A percentile compares a stretch with the other conserved stretches of the same genome.
Conservation (phyloP, 306 rosid genomes). For the Ammopiptanthus mongolicus region DNA sequence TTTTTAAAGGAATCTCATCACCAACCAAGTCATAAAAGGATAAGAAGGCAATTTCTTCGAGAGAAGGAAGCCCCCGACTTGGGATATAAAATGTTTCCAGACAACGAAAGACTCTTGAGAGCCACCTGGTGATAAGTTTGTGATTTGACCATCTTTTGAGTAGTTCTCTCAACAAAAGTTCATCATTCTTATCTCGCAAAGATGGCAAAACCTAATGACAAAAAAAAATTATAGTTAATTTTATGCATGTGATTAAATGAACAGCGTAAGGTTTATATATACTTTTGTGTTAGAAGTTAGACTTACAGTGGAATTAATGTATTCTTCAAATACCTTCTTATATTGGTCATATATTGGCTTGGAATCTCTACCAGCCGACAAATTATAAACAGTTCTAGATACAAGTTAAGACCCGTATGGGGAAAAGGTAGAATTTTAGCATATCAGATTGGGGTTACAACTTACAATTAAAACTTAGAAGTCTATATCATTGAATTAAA, state of each 20-base stretch:
- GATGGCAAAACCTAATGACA: conserved; percentile 63
- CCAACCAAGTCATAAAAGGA: conserved; percentile 68
- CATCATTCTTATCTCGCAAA: conserved; percentile 65
- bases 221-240: background rate
- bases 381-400: conserved; percentile 52
- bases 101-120: conserved; percentile 55
- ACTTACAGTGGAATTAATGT: conserved; percentile 53
- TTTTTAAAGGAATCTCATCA: background rate
- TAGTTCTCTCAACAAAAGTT: conserved; percentile 60
- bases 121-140: conserved; percentile 65
- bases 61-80: conserved; percentile 55
- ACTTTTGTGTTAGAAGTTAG: background rate
- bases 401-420: conserved; percentile 20
- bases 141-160: conserved; percentile 80
- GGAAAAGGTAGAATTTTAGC: too few species aligned
- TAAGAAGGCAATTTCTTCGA: conserved; percentile 51
- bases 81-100: conserved; percentile 50
- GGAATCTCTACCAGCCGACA: conserved; percentile 36
- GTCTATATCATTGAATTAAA: too few species aligned
- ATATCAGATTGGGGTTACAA: too few species aligned
- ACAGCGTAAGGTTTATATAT: background rate
- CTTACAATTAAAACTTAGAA: too few species aligned
- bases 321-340: conserved; percentile 56
- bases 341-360: conserved; percentile 55
- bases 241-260: background rate